phyloP scores from a whole-genome alignment of 2,329 filamentous ascomycete genomes.

The Sclerotinia nivalis region DNA sequence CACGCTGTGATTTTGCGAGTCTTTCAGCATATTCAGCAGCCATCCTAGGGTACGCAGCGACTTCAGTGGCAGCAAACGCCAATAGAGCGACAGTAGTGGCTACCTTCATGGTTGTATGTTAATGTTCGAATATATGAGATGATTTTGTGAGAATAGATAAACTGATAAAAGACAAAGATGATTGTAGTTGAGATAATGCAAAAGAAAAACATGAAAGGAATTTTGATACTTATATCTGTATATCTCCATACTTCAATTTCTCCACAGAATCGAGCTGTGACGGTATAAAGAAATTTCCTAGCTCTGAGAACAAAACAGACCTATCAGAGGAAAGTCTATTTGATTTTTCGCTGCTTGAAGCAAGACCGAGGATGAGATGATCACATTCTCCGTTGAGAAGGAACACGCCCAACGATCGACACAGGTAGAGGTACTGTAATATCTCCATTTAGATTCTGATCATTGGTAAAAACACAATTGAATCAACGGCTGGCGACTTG shows the following conservation, averaged over 20 bases:
- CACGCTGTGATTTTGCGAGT: conserved; percentile 2
- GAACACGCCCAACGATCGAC: not conserved
- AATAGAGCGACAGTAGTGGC: not conserved
- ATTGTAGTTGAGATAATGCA: not conserved
- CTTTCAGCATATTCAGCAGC: conserved; percentile 6
- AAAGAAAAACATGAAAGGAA: not conserved
- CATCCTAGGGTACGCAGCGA: not conserved
- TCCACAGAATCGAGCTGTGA: not conserved
- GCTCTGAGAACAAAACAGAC: not conserved
- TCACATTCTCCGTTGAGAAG: not conserved
- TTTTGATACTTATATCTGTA: not conserved
- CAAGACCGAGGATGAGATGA: not conserved
- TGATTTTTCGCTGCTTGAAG: not conserved
- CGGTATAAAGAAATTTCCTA: not conserved
- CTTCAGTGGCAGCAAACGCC: conserved; percentile 3
- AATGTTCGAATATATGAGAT: not conserved
- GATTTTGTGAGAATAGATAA: not conserved
- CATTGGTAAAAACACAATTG: not conserved
- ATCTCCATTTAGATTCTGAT: not conserved
- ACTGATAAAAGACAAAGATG: not conserved
- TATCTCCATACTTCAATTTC: not conserved
- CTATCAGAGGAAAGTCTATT: not conserved
- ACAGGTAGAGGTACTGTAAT: not conserved
- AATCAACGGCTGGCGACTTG: not conserved
- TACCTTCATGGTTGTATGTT: conserved; percentile 8